phyloP scores from a whole-genome alignment of 352 stramenopile genomes.

The Phytophthora capsici region DNA sequence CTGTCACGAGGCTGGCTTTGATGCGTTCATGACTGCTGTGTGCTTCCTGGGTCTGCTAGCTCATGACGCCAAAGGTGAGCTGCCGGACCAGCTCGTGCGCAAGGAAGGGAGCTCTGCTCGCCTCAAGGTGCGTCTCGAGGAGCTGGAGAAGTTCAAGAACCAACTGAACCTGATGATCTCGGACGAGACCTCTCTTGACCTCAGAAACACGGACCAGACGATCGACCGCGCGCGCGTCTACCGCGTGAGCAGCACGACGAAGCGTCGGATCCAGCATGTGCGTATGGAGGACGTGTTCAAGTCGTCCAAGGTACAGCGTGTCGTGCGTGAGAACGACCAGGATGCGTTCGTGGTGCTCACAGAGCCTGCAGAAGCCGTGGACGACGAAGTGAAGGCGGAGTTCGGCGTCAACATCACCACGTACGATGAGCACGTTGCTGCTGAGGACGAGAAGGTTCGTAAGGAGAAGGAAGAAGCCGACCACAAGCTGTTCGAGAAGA shows the following conservation, averaged over 20 bases:
- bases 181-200: conserved; percentile 65
- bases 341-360: conserved; percentile 64
- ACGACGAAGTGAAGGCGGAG: conserved; percentile 41
- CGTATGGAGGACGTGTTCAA: conserved; percentile 74
- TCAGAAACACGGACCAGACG: conserved; percentile 56
- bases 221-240: conserved; percentile 75
- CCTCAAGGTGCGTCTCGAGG: conserved; percentile 46
- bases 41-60: conserved; percentile 77
- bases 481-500: conserved; percentile 42
- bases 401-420: conserved; percentile 54
- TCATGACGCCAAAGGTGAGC: conserved; percentile 58
- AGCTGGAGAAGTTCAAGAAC: conserved; percentile 70
- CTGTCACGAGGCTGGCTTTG: conserved; percentile 87
- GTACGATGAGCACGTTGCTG: conserved; percentile 61
- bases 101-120: conserved; percentile 39
- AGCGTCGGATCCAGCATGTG: conserved; percentile 68
- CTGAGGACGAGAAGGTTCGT: conserved; percentile 32
- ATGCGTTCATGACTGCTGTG: conserved; percentile 86
- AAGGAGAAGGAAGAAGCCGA: conserved; percentile 37
- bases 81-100: conserved; percentile 35
- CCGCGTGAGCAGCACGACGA: conserved; percentile 63
- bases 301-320: conserved; percentile 65
- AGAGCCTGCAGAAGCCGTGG: conserved; percentile 35
- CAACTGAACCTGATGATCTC: conserved; percentile 85
- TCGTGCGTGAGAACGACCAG: conserved; percentile 68